These are phyloP conservation scores for Panicum virgatum DNA, from an alignment of 202 grass and related monocot genomes.

Conservation along the genomic window DNA sequence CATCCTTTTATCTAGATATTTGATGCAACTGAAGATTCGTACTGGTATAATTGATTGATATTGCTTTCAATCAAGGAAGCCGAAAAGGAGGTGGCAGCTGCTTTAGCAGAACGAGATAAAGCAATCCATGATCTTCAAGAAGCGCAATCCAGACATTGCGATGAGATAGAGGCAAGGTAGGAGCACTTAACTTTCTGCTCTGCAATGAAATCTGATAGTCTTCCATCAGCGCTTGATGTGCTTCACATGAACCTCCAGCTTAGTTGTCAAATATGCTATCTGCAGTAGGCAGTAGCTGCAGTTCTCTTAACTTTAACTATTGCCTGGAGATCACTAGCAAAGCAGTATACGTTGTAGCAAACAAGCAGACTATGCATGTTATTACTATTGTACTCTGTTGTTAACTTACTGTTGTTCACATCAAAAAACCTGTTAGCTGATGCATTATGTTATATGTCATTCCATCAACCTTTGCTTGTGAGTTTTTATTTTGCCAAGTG, in stretches of 20 bases:
- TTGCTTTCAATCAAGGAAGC: constrained; percentile 71
- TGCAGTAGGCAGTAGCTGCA: neutral
- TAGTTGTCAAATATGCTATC: constrained; percentile 1
- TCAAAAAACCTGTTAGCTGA: constrained; percentile 5
- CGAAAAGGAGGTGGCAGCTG: constrained; percentile 71
- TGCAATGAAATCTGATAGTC: neutral
- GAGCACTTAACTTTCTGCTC: constrained; percentile 27
- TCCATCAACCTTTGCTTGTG: constrained; percentile 30
- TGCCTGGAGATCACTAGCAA: neutral
- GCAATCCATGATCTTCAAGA: constrained; percentile 70
- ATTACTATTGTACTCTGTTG: neutral
- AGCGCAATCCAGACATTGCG: constrained; percentile 54
- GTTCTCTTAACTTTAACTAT: constrained; percentile 19
- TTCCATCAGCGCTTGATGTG: constrained; percentile 23
- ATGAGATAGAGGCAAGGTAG: constrained; percentile 86
- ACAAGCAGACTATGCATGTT: neutral
- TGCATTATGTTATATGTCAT: constrained; percentile 1
- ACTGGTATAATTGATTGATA: constrained; percentile 31
- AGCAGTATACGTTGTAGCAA: constrained; percentile 4
- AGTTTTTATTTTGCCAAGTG: constrained; percentile 27
- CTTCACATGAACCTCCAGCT: constrained; percentile 10
- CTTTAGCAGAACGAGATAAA: constrained; percentile 85
- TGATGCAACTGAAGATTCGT: constrained; percentile 31
- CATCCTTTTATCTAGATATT: constrained; percentile 30
- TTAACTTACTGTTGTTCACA: constrained; percentile 12